Percentiles rank a stretch among this genome's conserved stretches.
These are phyloP conservation scores for Taxillus chinensis DNA, from an alignment of 164 flowering plant species.

Conservation along the genomic window DNA sequence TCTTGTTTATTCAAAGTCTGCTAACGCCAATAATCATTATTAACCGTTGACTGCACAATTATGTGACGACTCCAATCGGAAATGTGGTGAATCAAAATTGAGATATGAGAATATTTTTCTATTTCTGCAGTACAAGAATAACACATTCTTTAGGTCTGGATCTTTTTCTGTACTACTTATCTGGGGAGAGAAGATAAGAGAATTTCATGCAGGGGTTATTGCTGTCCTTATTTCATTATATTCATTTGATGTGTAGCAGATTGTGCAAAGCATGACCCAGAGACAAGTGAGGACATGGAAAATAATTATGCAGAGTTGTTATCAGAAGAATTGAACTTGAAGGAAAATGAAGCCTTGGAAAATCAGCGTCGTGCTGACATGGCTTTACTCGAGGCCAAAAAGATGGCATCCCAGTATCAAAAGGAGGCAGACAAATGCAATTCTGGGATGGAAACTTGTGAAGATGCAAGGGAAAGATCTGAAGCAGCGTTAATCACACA, in stretches of 20 bases:
- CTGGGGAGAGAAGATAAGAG: too few species aligned
- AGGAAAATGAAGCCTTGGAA: constrained; percentile 45
- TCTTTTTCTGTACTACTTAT: too few species aligned
- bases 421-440: constrained; percentile 98
- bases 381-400: constrained; percentile 69
- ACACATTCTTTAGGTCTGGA: too few species aligned
- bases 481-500: constrained; percentile 67
- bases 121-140: too few species aligned
- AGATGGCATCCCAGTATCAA: constrained; percentile 78
- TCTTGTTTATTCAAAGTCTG: too few species aligned
- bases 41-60: too few species aligned
- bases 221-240: too few species aligned
- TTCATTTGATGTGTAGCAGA: constrained; percentile 15
- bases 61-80: too few species aligned
- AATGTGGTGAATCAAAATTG: too few species aligned
- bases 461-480: constrained; percentile 88
- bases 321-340: constrained; percentile 38
- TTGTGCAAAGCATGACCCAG: constrained; percentile 67
- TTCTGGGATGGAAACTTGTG: constrained; percentile 98
- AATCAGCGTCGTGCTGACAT: constrained; percentile 40
- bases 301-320: constrained; percentile 41
- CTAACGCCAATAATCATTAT: too few species aligned
- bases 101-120: too few species aligned
- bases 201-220: too few species aligned
- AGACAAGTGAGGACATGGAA: constrained; percentile 37